These are phyloP conservation scores for Fabrea salina DNA, from an alignment of 169 alveolate species.

Conservation along the genomic window DNA sequence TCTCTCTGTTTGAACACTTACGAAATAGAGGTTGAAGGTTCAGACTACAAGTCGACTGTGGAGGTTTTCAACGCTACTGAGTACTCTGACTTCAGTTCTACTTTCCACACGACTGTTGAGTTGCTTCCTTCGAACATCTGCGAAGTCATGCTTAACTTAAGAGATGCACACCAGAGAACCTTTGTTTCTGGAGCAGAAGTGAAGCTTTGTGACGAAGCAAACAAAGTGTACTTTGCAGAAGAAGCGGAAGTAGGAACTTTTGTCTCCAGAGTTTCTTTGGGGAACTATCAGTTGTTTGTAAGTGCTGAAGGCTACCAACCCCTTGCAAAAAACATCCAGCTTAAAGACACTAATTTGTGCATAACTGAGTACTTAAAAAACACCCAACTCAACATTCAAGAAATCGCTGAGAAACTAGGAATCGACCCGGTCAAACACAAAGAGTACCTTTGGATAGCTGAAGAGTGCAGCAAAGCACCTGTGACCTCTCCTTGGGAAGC, in stretches of 20 bases:
- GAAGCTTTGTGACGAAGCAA: neutral
- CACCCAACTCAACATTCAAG: neutral
- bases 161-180: neutral
- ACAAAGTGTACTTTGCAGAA: neutral
- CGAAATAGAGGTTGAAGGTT: conserved; percentile 21
- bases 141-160: neutral
- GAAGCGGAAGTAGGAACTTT: conserved; percentile 5
- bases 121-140: neutral
- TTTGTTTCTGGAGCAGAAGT: neutral
- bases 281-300: neutral
- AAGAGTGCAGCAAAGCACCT: neutral
- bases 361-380: neutral
- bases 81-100: neutral
- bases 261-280: conserved; percentile 8
- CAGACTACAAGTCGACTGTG: neutral
- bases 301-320: neutral
- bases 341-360: neutral
- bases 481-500: conserved; percentile 18
- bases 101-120: neutral
- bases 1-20: conserved; percentile 15
- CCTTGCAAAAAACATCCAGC: neutral
- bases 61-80: conserved; percentile 17
- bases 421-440: neutral
- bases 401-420: neutral
- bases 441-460: neutral